Conservation (phyloP, 1,284 basidiomycete genomes). For the Agaricales sp. region DNA sequence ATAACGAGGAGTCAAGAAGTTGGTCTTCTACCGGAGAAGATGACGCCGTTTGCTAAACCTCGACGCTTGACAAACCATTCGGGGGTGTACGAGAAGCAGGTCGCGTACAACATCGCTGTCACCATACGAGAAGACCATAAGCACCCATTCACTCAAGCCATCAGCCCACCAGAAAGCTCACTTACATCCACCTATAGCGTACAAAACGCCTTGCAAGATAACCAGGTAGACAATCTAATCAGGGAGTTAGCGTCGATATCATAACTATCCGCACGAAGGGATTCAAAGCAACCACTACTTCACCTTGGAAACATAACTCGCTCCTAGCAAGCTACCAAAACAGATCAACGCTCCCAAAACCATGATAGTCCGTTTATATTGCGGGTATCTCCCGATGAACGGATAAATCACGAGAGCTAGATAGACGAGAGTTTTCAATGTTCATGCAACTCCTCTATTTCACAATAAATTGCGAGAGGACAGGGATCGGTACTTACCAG, state of each 20-base stretch:
- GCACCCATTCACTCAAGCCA: background rate
- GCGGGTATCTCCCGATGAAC: background rate
- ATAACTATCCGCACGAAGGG: background rate
- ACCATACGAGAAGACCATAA: background rate
- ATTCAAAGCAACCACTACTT: background rate
- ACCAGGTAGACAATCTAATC: background rate
- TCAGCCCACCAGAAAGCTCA: background rate
- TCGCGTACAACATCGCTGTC: slow-evolving; percentile 11
- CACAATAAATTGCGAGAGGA: too few species aligned
- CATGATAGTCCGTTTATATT: background rate
- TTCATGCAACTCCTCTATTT: too few species aligned
- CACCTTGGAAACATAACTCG: background rate
- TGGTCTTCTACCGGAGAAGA: slow-evolving; percentile 23
- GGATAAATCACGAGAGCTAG: background rate
- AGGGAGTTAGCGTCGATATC: background rate
- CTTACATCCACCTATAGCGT: background rate
- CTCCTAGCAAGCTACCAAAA: background rate
- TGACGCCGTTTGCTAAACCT: slow-evolving; percentile 22
- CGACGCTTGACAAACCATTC: slow-evolving; percentile 23
- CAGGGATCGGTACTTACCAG: background rate
- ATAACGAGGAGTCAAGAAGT: too few species aligned
- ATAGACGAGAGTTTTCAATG: too few species aligned
- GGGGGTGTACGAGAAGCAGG: slow-evolving; percentile 18
- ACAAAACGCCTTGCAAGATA: background rate
- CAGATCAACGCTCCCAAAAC: background rate